Evolutionary conservation across 148 eudicot species (phyloP).

Genomic region (Cornus suecica): DNA sequence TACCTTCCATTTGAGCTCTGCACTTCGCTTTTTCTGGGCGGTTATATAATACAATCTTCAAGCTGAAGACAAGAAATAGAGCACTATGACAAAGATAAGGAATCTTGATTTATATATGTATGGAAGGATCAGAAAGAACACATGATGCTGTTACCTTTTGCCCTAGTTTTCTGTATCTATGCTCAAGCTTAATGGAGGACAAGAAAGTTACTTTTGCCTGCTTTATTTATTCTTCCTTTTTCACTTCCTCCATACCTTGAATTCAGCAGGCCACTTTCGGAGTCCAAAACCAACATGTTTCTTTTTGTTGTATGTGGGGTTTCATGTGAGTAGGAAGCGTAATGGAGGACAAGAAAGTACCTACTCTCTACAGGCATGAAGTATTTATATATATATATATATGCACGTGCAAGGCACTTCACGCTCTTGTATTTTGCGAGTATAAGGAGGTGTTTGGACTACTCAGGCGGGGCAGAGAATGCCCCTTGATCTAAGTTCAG

Average conservation of each 20-base stretch:
- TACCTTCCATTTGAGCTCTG: background rate
- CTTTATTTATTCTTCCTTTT: conserved; percentile 3
- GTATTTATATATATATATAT: too few species aligned
- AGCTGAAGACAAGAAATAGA: conserved; percentile 17
- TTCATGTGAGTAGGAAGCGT: conserved; percentile 9
- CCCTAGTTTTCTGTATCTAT: background rate
- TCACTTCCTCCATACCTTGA: background rate
- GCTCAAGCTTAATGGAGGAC: background rate
- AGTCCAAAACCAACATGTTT: conserved; percentile 4
- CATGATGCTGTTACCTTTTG: conserved; percentile 3
- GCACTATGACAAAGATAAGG: conserved; percentile 20
- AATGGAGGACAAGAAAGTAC: background rate
- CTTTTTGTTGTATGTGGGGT: conserved; percentile 15
- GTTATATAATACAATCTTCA: background rate
- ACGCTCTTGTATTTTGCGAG: background rate
- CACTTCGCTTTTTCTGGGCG: background rate
- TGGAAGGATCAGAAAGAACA: background rate
- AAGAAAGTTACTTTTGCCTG: background rate
- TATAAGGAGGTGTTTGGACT: background rate
- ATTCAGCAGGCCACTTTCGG: background rate
- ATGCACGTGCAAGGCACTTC: background rate
- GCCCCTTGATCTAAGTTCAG: background rate
- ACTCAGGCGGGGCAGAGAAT: background rate
- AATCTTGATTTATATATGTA: conserved; percentile 14
- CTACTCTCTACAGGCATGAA: background rate